phyloP scores from a whole-genome alignment of 768 basidiomycete species.

The Infundibulicybe gibba region DNA sequence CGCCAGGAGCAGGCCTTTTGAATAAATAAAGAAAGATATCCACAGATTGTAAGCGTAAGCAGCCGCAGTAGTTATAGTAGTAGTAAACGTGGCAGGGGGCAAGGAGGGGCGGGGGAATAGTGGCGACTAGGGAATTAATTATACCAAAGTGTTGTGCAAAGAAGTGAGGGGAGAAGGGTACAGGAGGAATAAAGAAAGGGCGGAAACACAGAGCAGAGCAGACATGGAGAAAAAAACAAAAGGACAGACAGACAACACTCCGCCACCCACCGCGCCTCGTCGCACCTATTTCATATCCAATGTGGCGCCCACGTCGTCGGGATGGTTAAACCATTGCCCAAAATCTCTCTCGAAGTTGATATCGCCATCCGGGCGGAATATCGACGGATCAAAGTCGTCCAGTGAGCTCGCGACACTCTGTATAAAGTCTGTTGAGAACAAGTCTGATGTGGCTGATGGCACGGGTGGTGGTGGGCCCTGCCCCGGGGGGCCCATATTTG shows the following conservation, averaged over 20 bases:
- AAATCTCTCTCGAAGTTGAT: conserved; percentile 74
- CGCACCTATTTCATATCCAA: conserved; percentile 28
- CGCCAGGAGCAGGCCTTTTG: not conserved
- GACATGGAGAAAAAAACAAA: not conserved
- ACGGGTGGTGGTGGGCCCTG: conserved; percentile 9
- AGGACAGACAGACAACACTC: not conserved
- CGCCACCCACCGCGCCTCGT: not conserved
- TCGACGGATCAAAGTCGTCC: conserved; percentile 35
- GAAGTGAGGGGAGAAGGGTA: not conserved
- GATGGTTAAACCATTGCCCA: conserved; percentile 67
- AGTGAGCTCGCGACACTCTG: conserved; percentile 34
- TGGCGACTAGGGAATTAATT: not conserved
- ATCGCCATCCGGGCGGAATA: conserved; percentile 44
- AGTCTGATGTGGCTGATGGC: conserved; percentile 6
- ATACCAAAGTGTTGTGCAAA: not conserved
- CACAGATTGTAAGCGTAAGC: not conserved
- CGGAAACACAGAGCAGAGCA: not conserved
- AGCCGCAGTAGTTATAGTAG: not conserved
- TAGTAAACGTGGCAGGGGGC: not conserved
- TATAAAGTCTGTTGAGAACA: conserved; percentile 41
- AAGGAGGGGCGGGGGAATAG: conserved; percentile 1
- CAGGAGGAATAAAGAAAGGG: not conserved
- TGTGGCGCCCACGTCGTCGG: conserved; percentile 34
- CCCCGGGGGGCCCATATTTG: conserved; percentile 9
- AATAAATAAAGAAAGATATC: not conserved